These are phyloP conservation scores for Cyberlindnera nakhonratchasimensis DNA, from an alignment of 805 yeast species.

Conservation along the genomic window DNA sequence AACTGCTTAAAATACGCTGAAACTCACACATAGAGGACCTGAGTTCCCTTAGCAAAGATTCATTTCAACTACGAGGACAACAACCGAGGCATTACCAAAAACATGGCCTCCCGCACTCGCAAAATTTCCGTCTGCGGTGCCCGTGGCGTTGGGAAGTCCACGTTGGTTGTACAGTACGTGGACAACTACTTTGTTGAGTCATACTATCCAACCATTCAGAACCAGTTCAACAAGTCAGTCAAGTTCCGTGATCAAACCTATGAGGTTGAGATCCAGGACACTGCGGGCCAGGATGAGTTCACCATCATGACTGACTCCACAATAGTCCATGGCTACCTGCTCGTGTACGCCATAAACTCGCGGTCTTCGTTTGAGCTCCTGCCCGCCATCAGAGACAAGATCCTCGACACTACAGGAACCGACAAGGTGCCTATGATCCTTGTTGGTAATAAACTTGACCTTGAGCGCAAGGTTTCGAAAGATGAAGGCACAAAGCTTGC, in stretches of 20 bases:
- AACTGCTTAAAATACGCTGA: too few species aligned
- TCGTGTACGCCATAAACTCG: conserved; percentile 80
- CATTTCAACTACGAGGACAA: conserved; percentile 14
- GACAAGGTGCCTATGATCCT: conserved; percentile 73
- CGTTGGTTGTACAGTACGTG: conserved; percentile 78
- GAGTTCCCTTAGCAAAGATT: background rate
- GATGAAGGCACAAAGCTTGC: conserved; percentile 65
- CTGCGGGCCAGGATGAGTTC: conserved; percentile 93
- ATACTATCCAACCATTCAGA: conserved; percentile 89
- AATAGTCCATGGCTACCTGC: conserved; percentile 74
- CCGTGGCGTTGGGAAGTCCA: conserved; percentile 83
- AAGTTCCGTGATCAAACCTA: conserved; percentile 70
- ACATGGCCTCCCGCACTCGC: conserved; percentile 41
- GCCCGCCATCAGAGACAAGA: conserved; percentile 76
- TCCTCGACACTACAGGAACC: conserved; percentile 63
- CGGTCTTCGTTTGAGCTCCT: conserved; percentile 74
- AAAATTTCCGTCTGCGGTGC: conserved; percentile 87
- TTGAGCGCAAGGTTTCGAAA: conserved; percentile 58
- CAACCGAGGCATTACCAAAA: background rate
- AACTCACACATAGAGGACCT: too few species aligned
- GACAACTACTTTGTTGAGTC: conserved; percentile 87
- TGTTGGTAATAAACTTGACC: conserved; percentile 75
- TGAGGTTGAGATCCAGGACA: conserved; percentile 80
- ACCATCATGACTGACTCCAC: conserved; percentile 76
- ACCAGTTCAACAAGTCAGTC: conserved; percentile 71